Percentiles rank a stretch among this genome's conserved stretches.
Evolutionary conservation across 2,329 filamentous ascomycete species (phyloP).

Genomic region (Escovopsis sp.): DNA sequence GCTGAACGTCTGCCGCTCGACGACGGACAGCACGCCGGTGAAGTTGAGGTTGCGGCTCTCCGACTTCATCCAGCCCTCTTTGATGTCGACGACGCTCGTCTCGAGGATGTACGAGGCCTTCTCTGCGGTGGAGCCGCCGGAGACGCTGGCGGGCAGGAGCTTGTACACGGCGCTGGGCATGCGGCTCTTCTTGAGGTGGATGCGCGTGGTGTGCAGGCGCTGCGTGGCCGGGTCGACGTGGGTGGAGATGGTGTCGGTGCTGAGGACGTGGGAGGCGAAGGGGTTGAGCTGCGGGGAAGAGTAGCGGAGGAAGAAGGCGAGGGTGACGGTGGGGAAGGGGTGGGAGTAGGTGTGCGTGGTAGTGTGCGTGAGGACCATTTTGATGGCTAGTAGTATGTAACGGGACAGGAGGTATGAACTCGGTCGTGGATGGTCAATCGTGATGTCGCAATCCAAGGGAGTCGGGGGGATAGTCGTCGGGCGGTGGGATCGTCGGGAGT

Average conservation of each 20-base stretch:
- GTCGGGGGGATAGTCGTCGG: no score
- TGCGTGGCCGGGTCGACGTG: slow-evolving; percentile 58
- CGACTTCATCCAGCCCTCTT: slow-evolving; percentile 68
- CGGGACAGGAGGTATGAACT: no score
- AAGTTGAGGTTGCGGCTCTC: slow-evolving; percentile 73
- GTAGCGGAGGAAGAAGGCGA: slow-evolving; percentile 82
- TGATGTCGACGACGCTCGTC: slow-evolving; percentile 62
- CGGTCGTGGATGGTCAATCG: no score
- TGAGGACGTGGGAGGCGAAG: slow-evolving; percentile 67
- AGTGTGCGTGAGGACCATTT: slow-evolving; percentile 48
- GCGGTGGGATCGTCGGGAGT: slow-evolving; percentile 6
- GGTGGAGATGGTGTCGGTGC: slow-evolving; percentile 67
- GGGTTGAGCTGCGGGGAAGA: slow-evolving; percentile 57
- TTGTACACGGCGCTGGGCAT: slow-evolving; percentile 62
- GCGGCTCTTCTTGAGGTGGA: slow-evolving; percentile 70
- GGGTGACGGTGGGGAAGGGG: slow-evolving; percentile 69
- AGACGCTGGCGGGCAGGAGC: slow-evolving; percentile 53
- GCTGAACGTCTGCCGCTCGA: slow-evolving; percentile 59
- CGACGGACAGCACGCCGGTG: slow-evolving; percentile 62
- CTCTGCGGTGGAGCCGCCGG: slow-evolving; percentile 46
- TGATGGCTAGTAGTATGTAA: slow-evolving; percentile 15
- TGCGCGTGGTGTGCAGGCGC: slow-evolving; percentile 59
- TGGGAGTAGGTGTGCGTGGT: slow-evolving; percentile 62
- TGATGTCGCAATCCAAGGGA: no score
- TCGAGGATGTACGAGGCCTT: slow-evolving; percentile 71